Conservation (phyloP, 768 basidiomycete genomes). For the Tulasnella sp. region DNA sequence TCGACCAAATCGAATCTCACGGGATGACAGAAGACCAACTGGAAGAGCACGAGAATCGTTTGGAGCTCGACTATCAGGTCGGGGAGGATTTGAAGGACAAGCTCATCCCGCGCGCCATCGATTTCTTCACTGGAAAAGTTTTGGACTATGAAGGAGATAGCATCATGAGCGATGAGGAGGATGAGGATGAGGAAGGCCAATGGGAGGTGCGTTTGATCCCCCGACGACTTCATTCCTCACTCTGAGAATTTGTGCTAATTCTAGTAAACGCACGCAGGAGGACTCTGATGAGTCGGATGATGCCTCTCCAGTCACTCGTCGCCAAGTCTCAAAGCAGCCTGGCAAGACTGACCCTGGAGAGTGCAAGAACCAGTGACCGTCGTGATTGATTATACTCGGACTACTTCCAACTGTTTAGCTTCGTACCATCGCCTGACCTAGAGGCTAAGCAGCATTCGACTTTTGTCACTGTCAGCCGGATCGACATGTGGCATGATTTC, state of each 20-base stretch:
- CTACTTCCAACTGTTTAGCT: not conserved
- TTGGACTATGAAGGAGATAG: slow-evolving; percentile 61
- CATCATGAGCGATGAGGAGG: slow-evolving; percentile 3
- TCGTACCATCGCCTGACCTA: not conserved
- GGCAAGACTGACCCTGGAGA: slow-evolving; percentile 12
- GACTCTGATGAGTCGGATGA: slow-evolving; percentile 35
- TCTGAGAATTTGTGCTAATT: not conserved
- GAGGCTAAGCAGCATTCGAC: not conserved
- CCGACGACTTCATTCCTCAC: not conserved
- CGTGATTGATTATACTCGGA: not conserved
- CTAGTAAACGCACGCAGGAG: not conserved
- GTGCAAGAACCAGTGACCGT: slow-evolving; percentile 22
- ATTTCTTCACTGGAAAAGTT: slow-evolving; percentile 97
- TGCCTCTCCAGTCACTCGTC: slow-evolving; percentile 19
- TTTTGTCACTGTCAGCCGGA: not conserved
- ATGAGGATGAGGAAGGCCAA: slow-evolving; percentile 29
- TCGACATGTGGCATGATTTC: not conserved
- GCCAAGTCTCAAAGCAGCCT: slow-evolving; percentile 4
- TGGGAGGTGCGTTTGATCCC: slow-evolving; percentile 46
- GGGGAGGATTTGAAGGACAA: slow-evolving; percentile 98
- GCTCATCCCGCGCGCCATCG: slow-evolving; percentile 92
- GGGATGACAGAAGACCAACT: slow-evolving; percentile 81
- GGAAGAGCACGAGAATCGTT: slow-evolving; percentile 84
- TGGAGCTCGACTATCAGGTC: slow-evolving; percentile 97
- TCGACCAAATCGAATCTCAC: slow-evolving; percentile 61